Base-by-base conservation (phyloP, 352 stramenopile species). In the Thraustotheca clavata region DNA sequence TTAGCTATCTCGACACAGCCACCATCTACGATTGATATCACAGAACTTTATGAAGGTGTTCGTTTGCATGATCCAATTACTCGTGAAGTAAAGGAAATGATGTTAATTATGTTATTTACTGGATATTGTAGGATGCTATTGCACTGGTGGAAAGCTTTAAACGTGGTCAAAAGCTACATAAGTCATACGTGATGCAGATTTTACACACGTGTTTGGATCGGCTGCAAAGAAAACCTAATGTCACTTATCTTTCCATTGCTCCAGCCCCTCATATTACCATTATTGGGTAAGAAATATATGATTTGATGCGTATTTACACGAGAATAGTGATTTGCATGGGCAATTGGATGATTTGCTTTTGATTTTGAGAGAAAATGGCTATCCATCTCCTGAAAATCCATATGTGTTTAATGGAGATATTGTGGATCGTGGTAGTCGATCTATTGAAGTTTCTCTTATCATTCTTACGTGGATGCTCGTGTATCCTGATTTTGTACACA, bases 391-490 rank as follows among this genome's bases (percentile, higher is more conserved):
- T 14, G 73, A 69, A 4, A 95, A 95, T 55, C 81, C 82, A 46
- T 95, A 95, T 69, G 22, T 95, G 38, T 94, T 95, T 54, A 95
- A 93, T 49, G 86, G 86, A 33, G 85, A 95, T 66, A 79, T 95
- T 67, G 83, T 95, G 8, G 85, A 93, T 54, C 78, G 85, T 14
- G 86, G 84, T 31, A 79, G 89, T 60, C 80, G 83, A 20, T 77
- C 75, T 31, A 75, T 92, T n/a, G 86, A 94, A 60, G 86, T 94
- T 67, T 63, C 77, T 11, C 67, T 89, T 31, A 83, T 93, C 67
- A 80, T 94, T 62, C 89, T 92, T 61, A 62, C 87, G 7, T 91
- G 91, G 61, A 89, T 87, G 57, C 67, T 93, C 43, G 67, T 94
- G 33, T 89, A 89, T 57, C 83, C 85, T 29, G 54, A 76, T 7